These are phyloP conservation scores for Wallacemonas sp. DNA, from an alignment of 208 protist genomes.

Conservation along the genomic window DNA sequence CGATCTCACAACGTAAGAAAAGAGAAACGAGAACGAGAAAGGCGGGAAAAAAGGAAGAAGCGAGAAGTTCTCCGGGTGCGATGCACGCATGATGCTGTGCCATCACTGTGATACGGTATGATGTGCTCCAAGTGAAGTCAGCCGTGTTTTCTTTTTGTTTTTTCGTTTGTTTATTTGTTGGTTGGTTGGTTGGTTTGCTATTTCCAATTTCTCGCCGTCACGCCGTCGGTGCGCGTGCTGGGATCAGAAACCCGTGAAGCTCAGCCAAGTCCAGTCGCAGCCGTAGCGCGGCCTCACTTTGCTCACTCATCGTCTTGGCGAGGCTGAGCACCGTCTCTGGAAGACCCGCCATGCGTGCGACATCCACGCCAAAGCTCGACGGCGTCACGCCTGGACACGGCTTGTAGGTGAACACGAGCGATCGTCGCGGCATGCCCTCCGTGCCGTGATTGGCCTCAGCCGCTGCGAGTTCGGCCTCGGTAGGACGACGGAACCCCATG, in stretches of 20 bases:
- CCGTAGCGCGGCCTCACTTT: constrained; percentile 46
- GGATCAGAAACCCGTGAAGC: constrained; percentile 25
- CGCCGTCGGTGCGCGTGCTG: no score
- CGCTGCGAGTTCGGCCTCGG: constrained; percentile 3
- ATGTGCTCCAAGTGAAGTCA: no score
- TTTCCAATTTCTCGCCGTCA: background rate
- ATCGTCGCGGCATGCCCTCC: constrained; percentile 11
- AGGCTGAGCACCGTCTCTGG: constrained; percentile 58
- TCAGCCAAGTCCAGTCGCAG: constrained; percentile 25
- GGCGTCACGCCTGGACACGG: constrained; percentile 76
- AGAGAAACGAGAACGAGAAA: no score
- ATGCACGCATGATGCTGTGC: no score
- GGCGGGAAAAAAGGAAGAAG: no score
- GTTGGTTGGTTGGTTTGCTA: background rate
- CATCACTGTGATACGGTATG: no score
- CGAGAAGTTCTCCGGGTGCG: no score
- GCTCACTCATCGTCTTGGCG: constrained; percentile 52
- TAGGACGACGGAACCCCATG: constrained; percentile 70
- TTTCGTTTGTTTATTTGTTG: background rate
- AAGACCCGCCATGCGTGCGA: constrained; percentile 84
- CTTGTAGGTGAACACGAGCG: constrained; percentile 86
- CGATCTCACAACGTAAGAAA: no score
- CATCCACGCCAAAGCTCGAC: constrained; percentile 91
- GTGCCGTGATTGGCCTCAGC: constrained; percentile 59
- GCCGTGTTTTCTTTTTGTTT: no score